A percentile compares a stretch with the other conserved stretches of the same genome.
phyloP scores from a whole-genome alignment of 1,139 yeast genomes.

The Starmera stellimalicola region DNA sequence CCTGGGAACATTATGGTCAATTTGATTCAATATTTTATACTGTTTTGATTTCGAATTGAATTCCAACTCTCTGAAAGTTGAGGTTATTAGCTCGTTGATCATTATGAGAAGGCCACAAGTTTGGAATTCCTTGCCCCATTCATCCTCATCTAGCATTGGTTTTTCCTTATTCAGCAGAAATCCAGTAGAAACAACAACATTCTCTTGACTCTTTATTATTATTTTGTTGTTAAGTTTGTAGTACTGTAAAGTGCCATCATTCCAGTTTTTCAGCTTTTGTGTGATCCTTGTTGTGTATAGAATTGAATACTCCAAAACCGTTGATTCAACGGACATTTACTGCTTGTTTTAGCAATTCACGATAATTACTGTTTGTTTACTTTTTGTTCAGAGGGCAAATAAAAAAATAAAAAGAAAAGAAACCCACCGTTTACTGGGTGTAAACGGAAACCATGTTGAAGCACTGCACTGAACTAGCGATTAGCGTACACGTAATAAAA shows the following conservation, averaged over 20 bases:
- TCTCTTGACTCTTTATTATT: slow-evolving; percentile 33
- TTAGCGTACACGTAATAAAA: no score
- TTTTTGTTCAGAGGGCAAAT: no score
- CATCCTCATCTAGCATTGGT: slow-evolving; percentile 3
- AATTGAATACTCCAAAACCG: slow-evolving; percentile 25
- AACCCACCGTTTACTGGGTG: no score
- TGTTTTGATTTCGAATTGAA: slow-evolving; percentile 2
- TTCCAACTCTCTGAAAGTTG: slow-evolving; percentile 10
- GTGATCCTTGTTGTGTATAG: slow-evolving; percentile 37
- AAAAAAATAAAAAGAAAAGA: no score
- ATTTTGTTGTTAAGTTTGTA: slow-evolving; percentile 38
- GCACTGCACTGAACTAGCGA: no score
- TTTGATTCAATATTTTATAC: neutral
- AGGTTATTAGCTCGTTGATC: slow-evolving; percentile 11
- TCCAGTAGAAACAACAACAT: slow-evolving; percentile 28
- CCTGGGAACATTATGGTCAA: no score
- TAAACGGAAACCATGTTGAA: no score
- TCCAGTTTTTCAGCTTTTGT: slow-evolving; percentile 47
- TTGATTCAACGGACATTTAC: no score
- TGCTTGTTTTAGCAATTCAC: no score
- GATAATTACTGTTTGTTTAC: no score
- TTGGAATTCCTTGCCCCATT: slow-evolving; percentile 15
- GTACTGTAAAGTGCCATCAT: slow-evolving; percentile 40
- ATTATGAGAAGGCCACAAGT: slow-evolving; percentile 17
- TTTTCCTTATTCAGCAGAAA: slow-evolving; percentile 19